These are phyloP conservation scores for Psilocybe sp. DNA, from an alignment of 768 basidiomycete species.

Conservation along the genomic window DNA sequence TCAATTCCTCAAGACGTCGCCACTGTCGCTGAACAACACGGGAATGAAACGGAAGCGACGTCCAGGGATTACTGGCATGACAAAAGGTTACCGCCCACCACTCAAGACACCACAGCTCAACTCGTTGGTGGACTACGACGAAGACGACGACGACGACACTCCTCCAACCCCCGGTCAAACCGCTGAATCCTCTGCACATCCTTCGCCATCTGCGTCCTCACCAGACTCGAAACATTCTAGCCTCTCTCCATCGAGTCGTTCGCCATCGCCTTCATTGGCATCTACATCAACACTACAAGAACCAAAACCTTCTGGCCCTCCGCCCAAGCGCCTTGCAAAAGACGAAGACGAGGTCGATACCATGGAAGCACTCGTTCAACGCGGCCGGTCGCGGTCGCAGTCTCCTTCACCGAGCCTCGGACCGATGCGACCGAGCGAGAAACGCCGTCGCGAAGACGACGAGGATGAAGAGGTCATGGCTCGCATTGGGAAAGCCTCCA, in stretches of 20 bases:
- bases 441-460: slow-evolving; percentile 69
- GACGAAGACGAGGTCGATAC: slow-evolving; percentile 56
- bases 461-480: slow-evolving; percentile 70
- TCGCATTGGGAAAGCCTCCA: slow-evolving; percentile 57
- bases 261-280: slow-evolving; percentile 22
- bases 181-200: slow-evolving; percentile 1
- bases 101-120: slow-evolving; percentile 53
- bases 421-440: slow-evolving; percentile 58
- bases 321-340: slow-evolving; percentile 39
- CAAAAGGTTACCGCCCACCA: slow-evolving; percentile 46
- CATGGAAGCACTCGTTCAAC: slow-evolving; percentile 49
- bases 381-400: slow-evolving; percentile 32
- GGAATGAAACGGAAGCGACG: slow-evolving; percentile 61
- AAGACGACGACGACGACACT: slow-evolving; percentile 62
- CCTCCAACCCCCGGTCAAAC: slow-evolving; percentile 1
- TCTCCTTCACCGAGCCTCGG: slow-evolving; percentile 38
- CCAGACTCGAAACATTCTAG: slow-evolving; percentile 5
- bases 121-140: slow-evolving; percentile 74
- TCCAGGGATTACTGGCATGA: slow-evolving; percentile 34
- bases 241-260: slow-evolving; percentile 9
- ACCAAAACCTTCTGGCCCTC: slow-evolving; percentile 31
- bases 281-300: slow-evolving; percentile 28
- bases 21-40: slow-evolving; percentile 31
- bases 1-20: slow-evolving; percentile 32
- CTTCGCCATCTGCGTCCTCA: slow-evolving; percentile 14